A percentile compares a stretch with the other conserved stretches of the same genome.
These are phyloP conservation scores for Triticum timopheevii DNA, from an alignment of 176 grass and related monocot species.

Conservation along the genomic window DNA sequence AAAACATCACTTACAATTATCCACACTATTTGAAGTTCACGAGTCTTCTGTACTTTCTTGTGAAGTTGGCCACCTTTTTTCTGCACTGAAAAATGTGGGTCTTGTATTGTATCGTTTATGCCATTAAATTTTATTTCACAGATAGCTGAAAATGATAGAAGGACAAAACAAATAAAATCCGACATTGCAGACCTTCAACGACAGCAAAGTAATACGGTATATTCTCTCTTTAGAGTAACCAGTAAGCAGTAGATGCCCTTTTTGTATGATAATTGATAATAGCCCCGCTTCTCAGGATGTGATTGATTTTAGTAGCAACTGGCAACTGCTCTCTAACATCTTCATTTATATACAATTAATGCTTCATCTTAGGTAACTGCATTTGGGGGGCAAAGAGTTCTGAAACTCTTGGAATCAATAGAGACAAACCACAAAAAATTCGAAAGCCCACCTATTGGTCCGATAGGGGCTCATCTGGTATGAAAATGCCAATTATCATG, in stretches of 20 bases:
- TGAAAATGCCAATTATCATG: conserved; percentile 28
- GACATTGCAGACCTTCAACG: conserved; percentile 57
- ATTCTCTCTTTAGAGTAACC: not conserved
- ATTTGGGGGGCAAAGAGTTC: conserved; percentile 78
- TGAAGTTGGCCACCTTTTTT: conserved; percentile 16
- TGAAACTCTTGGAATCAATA: conserved; percentile 56
- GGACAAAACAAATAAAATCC: conserved; percentile 25
- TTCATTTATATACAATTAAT: conserved; percentile 1
- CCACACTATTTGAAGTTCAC: not conserved
- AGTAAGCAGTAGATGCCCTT: conserved; percentile 2
- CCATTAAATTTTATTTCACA: conserved; percentile 33
- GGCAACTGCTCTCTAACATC: not conserved
- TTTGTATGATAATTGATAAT: not conserved
- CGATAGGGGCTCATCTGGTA: conserved; percentile 89
- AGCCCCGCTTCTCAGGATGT: not conserved
- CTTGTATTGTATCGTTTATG: conserved; percentile 35
- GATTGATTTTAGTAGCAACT: not conserved
- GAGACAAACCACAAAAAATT: conserved; percentile 60
- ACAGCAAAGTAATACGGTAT: conserved; percentile 60
- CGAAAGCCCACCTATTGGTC: conserved; percentile 68
- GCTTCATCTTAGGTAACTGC: conserved; percentile 50
- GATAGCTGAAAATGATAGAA: conserved; percentile 46
- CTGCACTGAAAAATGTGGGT: conserved; percentile 8
- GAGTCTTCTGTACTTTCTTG: not conserved
- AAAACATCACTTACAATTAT: not conserved